These are phyloP conservation scores for Grigorovia yakushimaensis DNA, from an alignment of 805 yeast species.

Conservation along the genomic window DNA sequence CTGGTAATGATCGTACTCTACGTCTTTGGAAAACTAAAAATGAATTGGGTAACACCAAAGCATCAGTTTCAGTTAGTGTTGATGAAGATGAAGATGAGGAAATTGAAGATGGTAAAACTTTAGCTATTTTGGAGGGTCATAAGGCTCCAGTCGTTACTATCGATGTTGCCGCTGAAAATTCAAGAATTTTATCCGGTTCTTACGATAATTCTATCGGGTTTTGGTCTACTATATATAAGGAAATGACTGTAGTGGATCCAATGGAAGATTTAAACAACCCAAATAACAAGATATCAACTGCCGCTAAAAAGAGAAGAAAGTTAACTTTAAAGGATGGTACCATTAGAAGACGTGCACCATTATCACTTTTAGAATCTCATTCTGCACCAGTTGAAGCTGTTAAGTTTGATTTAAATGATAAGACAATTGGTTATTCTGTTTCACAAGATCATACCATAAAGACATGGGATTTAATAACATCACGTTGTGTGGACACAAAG, in stretches of 20 bases:
- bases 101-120: slow-evolving; percentile 59
- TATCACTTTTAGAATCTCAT: slow-evolving; percentile 73
- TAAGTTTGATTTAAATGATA: slow-evolving; percentile 60
- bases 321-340: slow-evolving; percentile 68
- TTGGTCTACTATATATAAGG: slow-evolving; percentile 84
- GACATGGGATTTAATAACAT: slow-evolving; percentile 92
- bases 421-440: slow-evolving; percentile 82
- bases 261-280: slow-evolving; percentile 35
- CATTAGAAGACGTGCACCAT: slow-evolving; percentile 72
- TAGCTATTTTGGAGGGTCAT: slow-evolving; percentile 85
- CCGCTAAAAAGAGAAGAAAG: slow-evolving; percentile 82
- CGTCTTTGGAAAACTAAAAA: slow-evolving; percentile 75
- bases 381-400: slow-evolving; percentile 81
- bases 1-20: slow-evolving; percentile 81
- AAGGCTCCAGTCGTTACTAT: slow-evolving; percentile 75
- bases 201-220: slow-evolving; percentile 71
- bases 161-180: slow-evolving; percentile 43
- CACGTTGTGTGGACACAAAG: slow-evolving; percentile 77
- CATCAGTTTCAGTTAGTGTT: slow-evolving; percentile 4
- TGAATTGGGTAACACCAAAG: slow-evolving; percentile 12
- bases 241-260: slow-evolving; percentile 58
- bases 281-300: slow-evolving; percentile 47
- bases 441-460: slow-evolving; percentile 92
- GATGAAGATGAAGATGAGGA: slow-evolving; percentile 36
- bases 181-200: slow-evolving; percentile 73